phyloP scores from a whole-genome alignment of 352 stramenopile species.

The Phytophthora sansomeana region DNA sequence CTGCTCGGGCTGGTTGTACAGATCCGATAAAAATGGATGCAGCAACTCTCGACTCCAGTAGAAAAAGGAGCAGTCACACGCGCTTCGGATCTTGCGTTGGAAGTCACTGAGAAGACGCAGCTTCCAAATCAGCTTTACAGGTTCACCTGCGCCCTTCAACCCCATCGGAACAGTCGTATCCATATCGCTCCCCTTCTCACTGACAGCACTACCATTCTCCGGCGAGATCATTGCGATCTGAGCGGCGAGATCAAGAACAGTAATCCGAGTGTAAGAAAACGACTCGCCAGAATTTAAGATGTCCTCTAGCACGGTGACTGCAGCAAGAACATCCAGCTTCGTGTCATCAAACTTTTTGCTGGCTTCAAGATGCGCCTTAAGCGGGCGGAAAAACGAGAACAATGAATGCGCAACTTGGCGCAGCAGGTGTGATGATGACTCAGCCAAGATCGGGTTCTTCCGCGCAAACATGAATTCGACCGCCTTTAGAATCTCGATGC shows the following conservation, averaged over 20 bases:
- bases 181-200: constrained; percentile 53
- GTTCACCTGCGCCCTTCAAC: constrained; percentile 74
- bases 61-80: constrained; percentile 93
- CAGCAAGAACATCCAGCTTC: constrained; percentile 85
- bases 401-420: constrained; percentile 83
- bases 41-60: constrained; percentile 94
- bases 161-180: constrained; percentile 47
- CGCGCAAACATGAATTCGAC: constrained; percentile 94
- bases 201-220: constrained; percentile 43
- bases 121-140: constrained; percentile 87
- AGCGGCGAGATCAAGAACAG: constrained; percentile 78
- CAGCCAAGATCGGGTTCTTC: constrained; percentile 84
- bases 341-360: constrained; percentile 91
- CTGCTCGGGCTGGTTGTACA: constrained; percentile 86
- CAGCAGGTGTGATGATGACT: constrained; percentile 78
- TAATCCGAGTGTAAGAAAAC: constrained; percentile 88
- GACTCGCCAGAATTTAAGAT: constrained; percentile 84
- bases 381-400: constrained; percentile 81
- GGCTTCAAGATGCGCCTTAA: constrained; percentile 85
- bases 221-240: constrained; percentile 84
- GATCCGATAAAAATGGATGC: constrained; percentile 82
- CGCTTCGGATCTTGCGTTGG: constrained; percentile 84
- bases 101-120: constrained; percentile 90
- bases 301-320: constrained; percentile 87
- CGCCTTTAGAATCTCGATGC: constrained; percentile 92